Base-by-base conservation (phyloP, 352 stramenopile genomes). In the Globisporangium perplexum region DNA sequence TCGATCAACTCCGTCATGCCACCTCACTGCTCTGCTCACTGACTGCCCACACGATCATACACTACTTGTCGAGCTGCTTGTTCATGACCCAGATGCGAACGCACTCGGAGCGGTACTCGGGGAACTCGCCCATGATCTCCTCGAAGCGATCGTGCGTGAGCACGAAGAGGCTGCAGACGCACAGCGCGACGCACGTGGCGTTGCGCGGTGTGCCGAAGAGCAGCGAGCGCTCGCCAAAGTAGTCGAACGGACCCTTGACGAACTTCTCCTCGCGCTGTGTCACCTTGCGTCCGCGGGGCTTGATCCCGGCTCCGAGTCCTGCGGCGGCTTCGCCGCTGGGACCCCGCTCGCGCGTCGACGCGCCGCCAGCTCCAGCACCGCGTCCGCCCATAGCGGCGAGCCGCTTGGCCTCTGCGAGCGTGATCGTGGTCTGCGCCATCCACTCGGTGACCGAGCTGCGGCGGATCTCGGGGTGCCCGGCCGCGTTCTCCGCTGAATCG, bases 221-320 rank as follows among this genome's bases (percentile, higher is more conserved):
- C 51, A 90, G 62, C 38, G 75, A 89, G 41, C 71, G 72, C 64
- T 90, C 80, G 38, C 80, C 80, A 50, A 90, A 88, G 60, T 81
- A 88, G 59, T 90, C 80, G 58, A 83, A 88, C 43, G 75, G 71
- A 2, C 75, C 77, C 51, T 88, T 88, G 53, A 89, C 71, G 53
- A 86, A 79, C 63, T 82, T 83, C 55, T 80, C 63, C 50, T 73
- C 69, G n/a, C 66, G 56, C 57, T 77, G 31, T n/a, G 33, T 46
- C 26, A 39, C 42, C 24, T 70, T 69, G 38, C 55, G 47, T n/a
- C 15, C 22, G 4, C 46, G 30, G 1, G 15, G n/a, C 33, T 26
- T 41, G 35, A 45, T 12, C 20, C 23, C 12, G 1, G 53, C 8
- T 7, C 26, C 22, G 23, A 60, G 6, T 7, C 18, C n/a, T n/a